Evolutionary conservation across 2,329 filamentous ascomycete species (phyloP), one percentile per base, ranked within the genome.

Genomic region (Falciphora oryzae): DNA sequence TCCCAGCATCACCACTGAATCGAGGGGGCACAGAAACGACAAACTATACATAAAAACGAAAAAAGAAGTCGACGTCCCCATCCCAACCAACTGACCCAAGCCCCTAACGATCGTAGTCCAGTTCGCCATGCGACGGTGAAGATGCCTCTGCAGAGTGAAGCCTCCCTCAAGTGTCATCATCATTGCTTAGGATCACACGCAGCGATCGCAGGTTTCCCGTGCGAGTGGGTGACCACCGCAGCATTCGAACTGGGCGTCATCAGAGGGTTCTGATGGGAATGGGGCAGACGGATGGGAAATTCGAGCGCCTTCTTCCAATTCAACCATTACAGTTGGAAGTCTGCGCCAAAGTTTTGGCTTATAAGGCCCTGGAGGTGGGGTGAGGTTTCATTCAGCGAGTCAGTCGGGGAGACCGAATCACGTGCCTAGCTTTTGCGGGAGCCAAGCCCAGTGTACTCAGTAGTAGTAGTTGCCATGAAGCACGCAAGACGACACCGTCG

Each of bases 101-200:
- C 84, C 83, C 83, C 80, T 74, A 80, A 78, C 81, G 79, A 81
- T 82, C 85, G 86, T 88, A 76, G 83, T 89, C 86, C 86, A 85
- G 77, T 80, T 79, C 85, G 87, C 87, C 86, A 89, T 81, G 81
- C 82, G 82, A 87, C 84, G 86, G 86, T 85, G 85, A 84, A 85
- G 82, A 86, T 80, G 75, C 76, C 86, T 88, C 84, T 89, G 86
- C 86, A 87, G 85, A 87, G 86, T 89, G 84, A 89, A 78, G 65
- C 86, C 86, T 88, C 86, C 83, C 87, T 89, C 81, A 86, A 88
- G 86, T 72, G 74, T 89, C 72, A 79, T 85, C 84, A 85, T 83
- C 86, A 87, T 84, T 85, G 83, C 86, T 87, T 84, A 89, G 77
- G 85, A 81, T 77, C 77, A 75, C 79, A 73, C 77, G 76, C 81